phyloP scores from a whole-genome alignment of 176 grass and related monocot genomes.

The Microstegium vimineum region DNA sequence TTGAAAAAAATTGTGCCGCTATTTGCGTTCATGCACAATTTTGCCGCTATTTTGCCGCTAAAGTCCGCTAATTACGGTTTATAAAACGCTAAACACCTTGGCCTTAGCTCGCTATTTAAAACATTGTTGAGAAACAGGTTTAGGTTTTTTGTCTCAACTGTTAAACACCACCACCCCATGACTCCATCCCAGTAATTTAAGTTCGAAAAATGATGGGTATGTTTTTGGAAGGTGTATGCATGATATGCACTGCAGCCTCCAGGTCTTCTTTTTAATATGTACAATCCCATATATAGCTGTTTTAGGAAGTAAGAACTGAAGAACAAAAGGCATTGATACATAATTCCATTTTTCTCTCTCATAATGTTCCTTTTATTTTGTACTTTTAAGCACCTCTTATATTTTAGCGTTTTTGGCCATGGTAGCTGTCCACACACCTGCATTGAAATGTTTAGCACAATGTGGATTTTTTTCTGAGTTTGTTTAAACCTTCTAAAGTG shows the following conservation, averaged over 20 bases:
- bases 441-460: neutral
- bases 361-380: neutral
- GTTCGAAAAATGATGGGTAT: slow-evolving; percentile 12
- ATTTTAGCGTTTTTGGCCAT: neutral
- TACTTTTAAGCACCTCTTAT: neutral
- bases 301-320: neutral
- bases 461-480: neutral
- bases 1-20: no score
- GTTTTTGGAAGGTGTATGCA: neutral
- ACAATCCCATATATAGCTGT: no score
- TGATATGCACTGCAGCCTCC: neutral
- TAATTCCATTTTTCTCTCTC: neutral
- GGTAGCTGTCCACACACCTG: neutral
- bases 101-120: no score
- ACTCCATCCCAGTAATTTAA: neutral
- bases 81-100: no score
- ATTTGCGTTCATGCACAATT: no score
- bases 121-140: neutral
- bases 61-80: no score
- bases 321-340: neutral
- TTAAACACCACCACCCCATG: no score
- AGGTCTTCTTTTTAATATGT: neutral
- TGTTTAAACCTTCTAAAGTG: neutral
- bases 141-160: neutral
- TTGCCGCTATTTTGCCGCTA: no score